Evolutionary conservation across 1,139 yeast genomes (phyloP).

Genomic region (Kodamaea fungicola): DNA sequence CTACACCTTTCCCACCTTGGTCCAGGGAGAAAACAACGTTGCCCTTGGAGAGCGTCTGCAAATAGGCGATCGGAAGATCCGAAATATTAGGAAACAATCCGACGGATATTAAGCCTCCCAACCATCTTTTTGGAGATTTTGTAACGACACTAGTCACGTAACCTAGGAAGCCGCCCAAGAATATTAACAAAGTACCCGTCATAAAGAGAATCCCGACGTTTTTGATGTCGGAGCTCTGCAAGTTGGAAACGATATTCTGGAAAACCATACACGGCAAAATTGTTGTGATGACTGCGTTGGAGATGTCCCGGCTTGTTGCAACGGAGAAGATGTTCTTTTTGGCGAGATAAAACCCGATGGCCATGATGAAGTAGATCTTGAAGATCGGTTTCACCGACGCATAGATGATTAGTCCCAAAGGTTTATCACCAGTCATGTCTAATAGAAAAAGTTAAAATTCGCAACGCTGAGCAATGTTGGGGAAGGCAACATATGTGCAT

Average conservation of each 20-base stretch:
- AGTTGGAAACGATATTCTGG: constrained; percentile 66
- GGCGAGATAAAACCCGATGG: constrained; percentile 66
- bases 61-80: constrained; percentile 85
- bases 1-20: constrained; percentile 76
- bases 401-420: constrained; percentile 63
- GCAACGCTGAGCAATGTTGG: too few relatives aligned
- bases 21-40: constrained; percentile 49
- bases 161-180: constrained; percentile 36
- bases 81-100: constrained; percentile 69
- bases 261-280: constrained; percentile 79
- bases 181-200: constrained; percentile 45
- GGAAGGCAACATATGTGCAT: too few relatives aligned
- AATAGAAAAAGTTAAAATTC: too few relatives aligned
- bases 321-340: constrained; percentile 65
- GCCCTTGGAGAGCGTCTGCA: constrained; percentile 75
- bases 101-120: constrained; percentile 69
- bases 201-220: constrained; percentile 71
- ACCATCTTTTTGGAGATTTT: constrained; percentile 67
- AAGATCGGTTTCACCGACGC: constrained; percentile 83
- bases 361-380: constrained; percentile 76
- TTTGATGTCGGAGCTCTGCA: constrained; percentile 70
- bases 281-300: constrained; percentile 68
- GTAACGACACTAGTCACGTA: constrained; percentile 30
- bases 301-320: constrained; percentile 69
- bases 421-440: background rate